Base-by-base conservation (phyloP, 352 stramenopile species). In the Plasmopara muralis region DNA sequence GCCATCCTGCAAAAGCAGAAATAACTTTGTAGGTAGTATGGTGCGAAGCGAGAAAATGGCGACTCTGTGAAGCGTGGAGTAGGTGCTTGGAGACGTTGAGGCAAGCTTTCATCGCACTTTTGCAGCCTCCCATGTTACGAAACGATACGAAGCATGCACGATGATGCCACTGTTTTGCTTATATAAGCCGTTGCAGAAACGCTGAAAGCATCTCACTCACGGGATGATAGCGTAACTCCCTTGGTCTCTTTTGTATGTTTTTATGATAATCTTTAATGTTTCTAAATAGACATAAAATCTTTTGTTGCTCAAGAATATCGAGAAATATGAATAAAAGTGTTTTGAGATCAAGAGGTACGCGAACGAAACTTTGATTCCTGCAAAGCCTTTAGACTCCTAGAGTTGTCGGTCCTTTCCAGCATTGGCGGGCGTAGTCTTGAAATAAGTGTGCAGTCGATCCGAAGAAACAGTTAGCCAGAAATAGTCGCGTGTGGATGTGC, bases 381-480 rank as follows among this genome's bases (percentile, higher is more conserved):
- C 20, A 25, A 25, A 25, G 3, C 1, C 20, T 25, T 25, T 25
- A 3, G 20, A 25, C 20, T 42, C 12, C 58, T 46, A 77, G 2
- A 74, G 55, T 37, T 61, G 65, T 51, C 64, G 55, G 34, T 68
- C 67, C 31, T 70, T 67, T 30, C 60, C 61, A 15, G 58, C 66
- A n/a, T 62, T 48, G 31, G 64, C 58, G 14, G 62, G 59, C 2
- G 70, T 82, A 4, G 66, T 76, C 39, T 74, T 67, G 39, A 89
- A 84, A 61, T 83, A 87, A 20, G 49, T 68, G n/a, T 73, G 58
- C 28, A 89, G 60, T 43, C 73, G 58, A 42, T 70, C 58, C 35
- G 62, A 55, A 2, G 79, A 58, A 5, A 84, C 47, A 14, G 40
- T 44, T 16, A 89, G 65, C 2, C 73, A 69, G 56, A 87, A 89